Conservation (phyloP, 768 basidiomycete genomes). For the Leccinellum albellum region DNA sequence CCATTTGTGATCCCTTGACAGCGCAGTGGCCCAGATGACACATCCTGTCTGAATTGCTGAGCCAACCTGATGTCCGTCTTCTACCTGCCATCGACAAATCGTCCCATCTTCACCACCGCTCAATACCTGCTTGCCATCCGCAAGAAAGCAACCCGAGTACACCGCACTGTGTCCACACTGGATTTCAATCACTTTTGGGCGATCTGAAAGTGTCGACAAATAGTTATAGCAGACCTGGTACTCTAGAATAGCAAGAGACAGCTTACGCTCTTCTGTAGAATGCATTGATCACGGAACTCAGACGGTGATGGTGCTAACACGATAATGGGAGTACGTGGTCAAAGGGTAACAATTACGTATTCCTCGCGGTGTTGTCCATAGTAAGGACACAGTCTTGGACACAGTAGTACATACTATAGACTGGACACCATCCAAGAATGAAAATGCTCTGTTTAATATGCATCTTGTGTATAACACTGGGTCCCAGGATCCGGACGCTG, state of each 20-base stretch:
- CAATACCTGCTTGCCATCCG: neutral
- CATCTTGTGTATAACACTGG: no score
- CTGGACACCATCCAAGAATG: no score
- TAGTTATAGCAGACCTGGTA: neutral
- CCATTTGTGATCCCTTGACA: neutral
- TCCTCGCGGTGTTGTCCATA: no score
- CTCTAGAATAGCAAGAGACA: neutral
- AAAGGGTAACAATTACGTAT: neutral
- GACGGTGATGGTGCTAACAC: neutral
- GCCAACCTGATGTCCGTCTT: neutral
- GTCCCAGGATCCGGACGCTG: no score
- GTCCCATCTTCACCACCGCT: neutral
- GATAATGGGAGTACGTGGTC: neutral
- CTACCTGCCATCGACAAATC: constrained; percentile 1
- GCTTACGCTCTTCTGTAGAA: neutral
- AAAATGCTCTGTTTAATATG: no score
- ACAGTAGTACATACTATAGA: no score
- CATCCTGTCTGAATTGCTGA: neutral
- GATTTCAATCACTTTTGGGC: neutral
- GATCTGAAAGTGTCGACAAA: neutral
- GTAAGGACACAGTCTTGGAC: no score
- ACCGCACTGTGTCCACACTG: neutral
- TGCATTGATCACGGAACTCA: neutral
- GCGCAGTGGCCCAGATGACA: neutral
- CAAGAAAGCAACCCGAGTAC: neutral